phyloP scores from a whole-genome alignment of 1,139 yeast genomes.

The Saccharomycopsis crataegensis region DNA sequence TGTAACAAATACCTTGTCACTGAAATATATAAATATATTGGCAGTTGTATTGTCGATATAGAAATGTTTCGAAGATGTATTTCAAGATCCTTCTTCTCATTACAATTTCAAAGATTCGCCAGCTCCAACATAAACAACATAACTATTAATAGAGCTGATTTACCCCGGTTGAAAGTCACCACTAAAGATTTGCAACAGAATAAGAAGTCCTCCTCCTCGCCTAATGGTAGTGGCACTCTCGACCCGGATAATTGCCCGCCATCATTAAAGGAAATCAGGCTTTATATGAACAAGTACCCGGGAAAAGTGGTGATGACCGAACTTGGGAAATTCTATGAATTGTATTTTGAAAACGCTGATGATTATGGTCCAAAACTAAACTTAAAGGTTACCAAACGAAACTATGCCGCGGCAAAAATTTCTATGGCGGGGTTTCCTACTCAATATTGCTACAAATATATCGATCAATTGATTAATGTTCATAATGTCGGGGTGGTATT shows the following conservation, averaged over 20 bases:
- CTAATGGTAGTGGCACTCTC: too few species aligned
- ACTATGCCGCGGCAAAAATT: constrained; percentile 37
- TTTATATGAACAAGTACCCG: constrained; percentile 42
- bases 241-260: constrained; percentile 9
- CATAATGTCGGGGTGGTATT: constrained; percentile 67
- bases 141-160: background rate
- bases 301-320: constrained; percentile 78
- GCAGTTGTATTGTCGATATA: too few species aligned
- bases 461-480: constrained; percentile 65
- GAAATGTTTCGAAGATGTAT: too few species aligned
- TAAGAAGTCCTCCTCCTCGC: background rate
- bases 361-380: constrained; percentile 66
- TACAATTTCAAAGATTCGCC: too few species aligned
- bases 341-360: constrained; percentile 83
- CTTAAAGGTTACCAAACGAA: constrained; percentile 46
- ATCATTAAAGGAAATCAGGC: constrained; percentile 12
- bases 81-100: too few species aligned
- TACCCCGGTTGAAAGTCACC: background rate
- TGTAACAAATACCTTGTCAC: too few species aligned
- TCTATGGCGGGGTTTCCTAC: constrained; percentile 93
- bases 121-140: background rate
- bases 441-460: constrained; percentile 61
- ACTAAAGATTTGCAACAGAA: background rate
- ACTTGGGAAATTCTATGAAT: constrained; percentile 86
- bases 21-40: too few species aligned